These are phyloP conservation scores for Metschnikowia shivogae DNA, from an alignment of 805 yeast genomes.

Conservation along the genomic window DNA sequence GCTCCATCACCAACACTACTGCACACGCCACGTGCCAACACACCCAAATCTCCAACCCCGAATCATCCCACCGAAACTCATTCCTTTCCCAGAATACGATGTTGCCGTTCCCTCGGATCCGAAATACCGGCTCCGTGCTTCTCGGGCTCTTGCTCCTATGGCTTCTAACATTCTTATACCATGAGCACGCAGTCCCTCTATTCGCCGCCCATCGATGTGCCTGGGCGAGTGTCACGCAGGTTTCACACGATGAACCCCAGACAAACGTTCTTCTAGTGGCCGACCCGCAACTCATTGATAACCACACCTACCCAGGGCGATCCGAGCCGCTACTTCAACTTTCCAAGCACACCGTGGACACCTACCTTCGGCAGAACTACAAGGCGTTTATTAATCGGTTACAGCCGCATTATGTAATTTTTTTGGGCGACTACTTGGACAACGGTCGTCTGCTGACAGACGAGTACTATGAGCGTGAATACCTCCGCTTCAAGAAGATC, in stretches of 20 bases:
- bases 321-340: slow-evolving; percentile 26
- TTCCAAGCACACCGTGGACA: slow-evolving; percentile 41
- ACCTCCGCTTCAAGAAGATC: slow-evolving; percentile 29
- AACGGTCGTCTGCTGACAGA: slow-evolving; percentile 36
- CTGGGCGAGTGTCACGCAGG: slow-evolving; percentile 25
- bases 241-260: background rate
- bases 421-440: slow-evolving; percentile 42
- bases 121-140: slow-evolving; percentile 27
- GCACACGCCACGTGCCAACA: too few species aligned
- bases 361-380: slow-evolving; percentile 36
- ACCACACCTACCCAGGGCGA: slow-evolving; percentile 42
- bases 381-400: slow-evolving; percentile 27
- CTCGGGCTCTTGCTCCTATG: slow-evolving; percentile 23
- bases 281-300: slow-evolving; percentile 43
- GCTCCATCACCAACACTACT: too few species aligned
- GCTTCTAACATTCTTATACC: slow-evolving; percentile 28
- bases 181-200: slow-evolving; percentile 32
- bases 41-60: background rate
- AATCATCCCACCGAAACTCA: background rate
- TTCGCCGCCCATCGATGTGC: slow-evolving; percentile 25
- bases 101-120: slow-evolving; percentile 11
- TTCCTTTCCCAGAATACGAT: background rate
- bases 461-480: slow-evolving; percentile 27
- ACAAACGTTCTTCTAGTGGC: slow-evolving; percentile 37
- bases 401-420: slow-evolving; percentile 35